Conservation (phyloP, 768 basidiomycete species). For the Peribolospora kevripleyi region DNA sequence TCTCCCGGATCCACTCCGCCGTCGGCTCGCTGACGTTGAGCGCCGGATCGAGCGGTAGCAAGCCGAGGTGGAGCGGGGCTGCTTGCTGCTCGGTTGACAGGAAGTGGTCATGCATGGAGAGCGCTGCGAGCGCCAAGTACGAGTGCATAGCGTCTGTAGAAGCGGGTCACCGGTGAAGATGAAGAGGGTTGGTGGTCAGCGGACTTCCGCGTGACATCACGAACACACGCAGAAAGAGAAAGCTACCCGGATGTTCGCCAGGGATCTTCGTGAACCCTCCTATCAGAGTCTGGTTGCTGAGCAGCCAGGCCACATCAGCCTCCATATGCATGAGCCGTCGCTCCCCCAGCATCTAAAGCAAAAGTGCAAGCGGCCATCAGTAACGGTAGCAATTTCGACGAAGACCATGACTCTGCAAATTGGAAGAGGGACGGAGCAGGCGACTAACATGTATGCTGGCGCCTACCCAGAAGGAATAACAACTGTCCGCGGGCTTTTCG, state of each 20-base stretch:
- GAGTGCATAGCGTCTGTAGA: slow-evolving; percentile 75
- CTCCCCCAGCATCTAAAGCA: slow-evolving; percentile 40
- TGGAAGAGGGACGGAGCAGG: neutral
- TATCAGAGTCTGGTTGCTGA: slow-evolving; percentile 51
- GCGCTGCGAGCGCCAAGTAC: slow-evolving; percentile 61
- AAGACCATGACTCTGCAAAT: neutral
- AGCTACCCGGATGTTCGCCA: slow-evolving; percentile 48
- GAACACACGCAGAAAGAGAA: neutral
- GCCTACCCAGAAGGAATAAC: slow-evolving; percentile 92
- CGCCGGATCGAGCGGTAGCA: slow-evolving; percentile 1
- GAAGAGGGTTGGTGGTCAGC: neutral
- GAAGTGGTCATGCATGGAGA: slow-evolving; percentile 41
- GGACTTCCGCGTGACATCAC: neutral
- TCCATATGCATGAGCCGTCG: slow-evolving; percentile 32
- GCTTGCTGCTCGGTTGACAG: neutral
- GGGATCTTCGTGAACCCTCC: slow-evolving; percentile 76
- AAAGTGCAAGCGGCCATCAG: neutral
- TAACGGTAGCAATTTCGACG: neutral
- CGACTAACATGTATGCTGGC: slow-evolving; percentile 43
- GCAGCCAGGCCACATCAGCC: slow-evolving; percentile 39
- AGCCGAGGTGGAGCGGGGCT: neutral
- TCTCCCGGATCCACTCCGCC: slow-evolving; percentile 1
- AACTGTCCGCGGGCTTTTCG: slow-evolving; percentile 67
- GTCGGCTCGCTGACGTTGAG: slow-evolving; percentile 4
- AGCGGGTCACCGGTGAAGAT: neutral